A percentile compares a stretch with the other conserved stretches of the same genome.
Evolutionary conservation across 345 rosid species (phyloP).

Genomic region (Populus simonii): DNA sequence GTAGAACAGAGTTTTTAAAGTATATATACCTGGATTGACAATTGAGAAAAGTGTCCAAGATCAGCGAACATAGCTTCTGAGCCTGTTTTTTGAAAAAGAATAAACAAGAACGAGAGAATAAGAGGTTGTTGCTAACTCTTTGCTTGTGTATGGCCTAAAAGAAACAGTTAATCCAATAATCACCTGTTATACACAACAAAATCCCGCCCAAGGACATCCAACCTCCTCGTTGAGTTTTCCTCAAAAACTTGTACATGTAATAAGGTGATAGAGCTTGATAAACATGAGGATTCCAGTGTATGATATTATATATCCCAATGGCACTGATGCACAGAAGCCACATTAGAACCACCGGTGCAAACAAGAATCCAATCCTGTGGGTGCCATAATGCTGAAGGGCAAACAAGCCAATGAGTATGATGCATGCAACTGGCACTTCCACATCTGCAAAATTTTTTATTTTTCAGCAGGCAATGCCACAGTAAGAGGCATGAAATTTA

Average conservation of each 20-base stretch:
- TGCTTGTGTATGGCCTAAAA: conserved; percentile 5
- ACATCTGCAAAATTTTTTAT: conserved; percentile 51
- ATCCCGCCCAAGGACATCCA: conserved; percentile 95
- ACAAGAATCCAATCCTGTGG: conserved; percentile 82
- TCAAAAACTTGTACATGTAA: conserved; percentile 73
- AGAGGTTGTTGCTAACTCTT: not conserved
- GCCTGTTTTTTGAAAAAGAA: conserved; percentile 38
- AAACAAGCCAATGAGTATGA: conserved; percentile 70
- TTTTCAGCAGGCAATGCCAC: conserved; percentile 13
- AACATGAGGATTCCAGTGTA: conserved; percentile 83
- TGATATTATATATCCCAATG: conserved; percentile 70
- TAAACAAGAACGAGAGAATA: not conserved
- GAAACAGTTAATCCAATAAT: not conserved
- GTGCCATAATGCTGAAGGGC: conserved; percentile 94
- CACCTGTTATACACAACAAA: conserved; percentile 82
- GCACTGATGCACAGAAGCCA: conserved; percentile 84
- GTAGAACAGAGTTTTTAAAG: not conserved
- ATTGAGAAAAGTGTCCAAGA: conserved; percentile 89
- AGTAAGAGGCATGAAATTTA: not conserved
- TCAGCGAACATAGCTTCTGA: conserved; percentile 98
- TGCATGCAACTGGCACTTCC: conserved; percentile 75
- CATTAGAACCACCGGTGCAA: conserved; percentile 69
- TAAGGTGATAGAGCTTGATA: conserved; percentile 79
- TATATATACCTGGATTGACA: conserved; percentile 71
- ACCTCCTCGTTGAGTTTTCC: conserved; percentile 71